Evolutionary conservation across 2,329 filamentous ascomycete genomes (phyloP).

Genomic region (Fusarium circinatum): DNA sequence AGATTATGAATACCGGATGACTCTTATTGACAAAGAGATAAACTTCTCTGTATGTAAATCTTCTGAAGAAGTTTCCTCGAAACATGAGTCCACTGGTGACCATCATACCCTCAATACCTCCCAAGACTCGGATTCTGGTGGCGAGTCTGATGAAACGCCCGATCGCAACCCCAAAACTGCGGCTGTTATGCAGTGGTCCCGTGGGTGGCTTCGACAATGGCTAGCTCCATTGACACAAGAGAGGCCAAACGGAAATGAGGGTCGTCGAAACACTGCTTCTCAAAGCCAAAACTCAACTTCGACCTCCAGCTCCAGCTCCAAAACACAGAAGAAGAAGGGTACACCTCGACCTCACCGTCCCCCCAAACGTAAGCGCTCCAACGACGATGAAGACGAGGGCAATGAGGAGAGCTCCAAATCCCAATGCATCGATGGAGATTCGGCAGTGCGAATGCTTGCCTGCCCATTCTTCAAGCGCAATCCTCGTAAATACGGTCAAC

Average conservation of each 20-base stretch:
- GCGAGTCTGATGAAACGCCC: too few species aligned
- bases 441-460: background rate
- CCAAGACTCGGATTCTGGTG: too few species aligned
- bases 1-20: too few species aligned
- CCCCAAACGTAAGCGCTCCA: rapidly evolving
- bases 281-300: background rate
- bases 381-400: rapidly evolving
- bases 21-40: too few species aligned
- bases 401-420: background rate
- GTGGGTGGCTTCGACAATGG: background rate
- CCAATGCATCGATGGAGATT: too few species aligned
- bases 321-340: background rate
- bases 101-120: too few species aligned
- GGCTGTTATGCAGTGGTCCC: background rate
- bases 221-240: rapidly evolving
- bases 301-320: too few species aligned
- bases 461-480: background rate
- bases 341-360: rapidly evolving
- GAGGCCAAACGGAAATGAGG: rapidly evolving
- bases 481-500: rapidly evolving
- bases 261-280: rapidly evolving
- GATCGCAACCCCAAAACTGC: too few species aligned
- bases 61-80: too few species aligned
- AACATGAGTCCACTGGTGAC: too few species aligned
- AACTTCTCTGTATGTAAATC: too few species aligned